Evolutionary conservation across 352 stramenopile genomes (phyloP), one percentile per base, ranked within the genome.

Genomic region (Pythium graminicola): DNA sequence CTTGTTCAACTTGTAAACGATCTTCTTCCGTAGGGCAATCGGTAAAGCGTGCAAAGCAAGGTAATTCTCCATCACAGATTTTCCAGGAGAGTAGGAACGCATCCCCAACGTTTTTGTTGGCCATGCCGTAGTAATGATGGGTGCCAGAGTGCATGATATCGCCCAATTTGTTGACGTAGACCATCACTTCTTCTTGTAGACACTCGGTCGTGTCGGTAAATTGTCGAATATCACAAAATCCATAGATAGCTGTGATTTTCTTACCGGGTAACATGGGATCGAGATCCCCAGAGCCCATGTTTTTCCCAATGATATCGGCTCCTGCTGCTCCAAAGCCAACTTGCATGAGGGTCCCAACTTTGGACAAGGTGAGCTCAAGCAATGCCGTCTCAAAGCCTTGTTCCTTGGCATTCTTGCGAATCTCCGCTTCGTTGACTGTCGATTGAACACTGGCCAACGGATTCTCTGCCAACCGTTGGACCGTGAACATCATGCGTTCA

Each of bases 1-100:
- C 69, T 50, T 85, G 73, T 27, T 88, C 88, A 24, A 86, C 78
- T 17, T 86, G 78, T 17, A 79, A 20, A 11, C 80, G 78, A 36
- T 88, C 81, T 42, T 87, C 75, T 48, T 92, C 79, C 0, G 73
- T 86, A 2, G 79, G 81, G 0, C 65, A 72, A 57, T 95, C 85
- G 0, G 75, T 88, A 60, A 93, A 95, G 2, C 76, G 71, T 11
- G 81, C 68, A 47, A 95, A 95, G 50, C 76, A 77, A 22, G 71
- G 67, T 32, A 89, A 50, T 52, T 90, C 78, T n/a, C 84, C 81
- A 40, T 89, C 67, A 44, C 90, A 93, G 46, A 96, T 75, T 55
- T 96, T 97, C 89, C 92, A 98, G 10, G 95, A 95, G 44, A 98
- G 81, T 33, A 98, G 49, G 55, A 97, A 98, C 9, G 90, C 89